Conservation (phyloP, 2,329 filamentous ascomycete genomes). For the Fusarium avenaceum region DNA sequence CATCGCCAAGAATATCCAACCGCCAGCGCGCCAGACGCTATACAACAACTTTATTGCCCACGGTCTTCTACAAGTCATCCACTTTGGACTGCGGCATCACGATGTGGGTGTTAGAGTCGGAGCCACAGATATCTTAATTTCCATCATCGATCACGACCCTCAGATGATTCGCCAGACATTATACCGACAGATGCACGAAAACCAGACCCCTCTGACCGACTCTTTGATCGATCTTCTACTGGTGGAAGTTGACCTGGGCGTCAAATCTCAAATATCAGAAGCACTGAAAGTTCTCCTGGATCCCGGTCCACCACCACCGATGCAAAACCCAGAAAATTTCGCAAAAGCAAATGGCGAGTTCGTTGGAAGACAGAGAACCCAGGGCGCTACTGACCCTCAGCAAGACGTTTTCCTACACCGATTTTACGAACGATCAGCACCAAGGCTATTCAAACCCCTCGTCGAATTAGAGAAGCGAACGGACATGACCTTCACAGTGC, state of each 20-base stretch:
- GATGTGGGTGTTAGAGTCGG: slow-evolving; percentile 90
- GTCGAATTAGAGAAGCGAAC: slow-evolving; percentile 80
- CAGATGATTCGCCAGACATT: slow-evolving; percentile 94
- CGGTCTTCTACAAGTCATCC: slow-evolving; percentile 89
- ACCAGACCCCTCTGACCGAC: slow-evolving; percentile 87
- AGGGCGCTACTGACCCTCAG: slow-evolving; percentile 72
- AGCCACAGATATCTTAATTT: slow-evolving; percentile 92
- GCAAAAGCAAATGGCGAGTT: slow-evolving; percentile 77
- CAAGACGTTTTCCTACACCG: slow-evolving; percentile 87
- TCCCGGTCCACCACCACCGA: slow-evolving; percentile 64
- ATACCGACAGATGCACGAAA: slow-evolving; percentile 90
- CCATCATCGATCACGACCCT: slow-evolving; percentile 95
- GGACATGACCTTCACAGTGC: slow-evolving; percentile 79
- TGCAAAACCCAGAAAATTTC: slow-evolving; percentile 66
- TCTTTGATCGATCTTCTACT: slow-evolving; percentile 92
- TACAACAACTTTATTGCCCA: slow-evolving; percentile 92
- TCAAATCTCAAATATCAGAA: slow-evolving; percentile 95
- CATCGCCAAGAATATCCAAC: slow-evolving; percentile 94
- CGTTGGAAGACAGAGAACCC: slow-evolving; percentile 71
- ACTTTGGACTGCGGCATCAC: slow-evolving; percentile 87
- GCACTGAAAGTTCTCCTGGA: slow-evolving; percentile 95
- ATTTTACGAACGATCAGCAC: slow-evolving; percentile 91
- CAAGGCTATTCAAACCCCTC: slow-evolving; percentile 87
- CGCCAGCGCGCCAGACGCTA: slow-evolving; percentile 81
- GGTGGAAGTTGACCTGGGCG: slow-evolving; percentile 90